These are phyloP conservation scores for Entrophospora sp. DNA, from an alignment of 192 early-diverging fungal species.

Conservation along the genomic window DNA sequence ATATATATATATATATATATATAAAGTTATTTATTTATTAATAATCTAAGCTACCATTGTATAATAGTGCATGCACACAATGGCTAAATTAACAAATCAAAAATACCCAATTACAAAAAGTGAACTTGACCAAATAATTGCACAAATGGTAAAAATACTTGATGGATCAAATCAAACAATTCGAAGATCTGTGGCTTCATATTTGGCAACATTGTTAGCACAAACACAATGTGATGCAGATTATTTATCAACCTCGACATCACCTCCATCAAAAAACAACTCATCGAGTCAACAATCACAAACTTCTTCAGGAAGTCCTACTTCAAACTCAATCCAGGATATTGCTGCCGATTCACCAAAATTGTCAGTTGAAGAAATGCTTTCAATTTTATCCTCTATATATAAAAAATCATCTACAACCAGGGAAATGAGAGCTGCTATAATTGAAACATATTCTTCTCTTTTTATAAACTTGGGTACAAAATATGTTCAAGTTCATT, in stretches of 20 bases:
- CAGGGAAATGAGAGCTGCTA: slow-evolving; percentile 63
- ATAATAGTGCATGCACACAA: slow-evolving; percentile 4
- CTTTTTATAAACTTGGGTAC: slow-evolving; percentile 65
- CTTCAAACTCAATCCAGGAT: background rate
- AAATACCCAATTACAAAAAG: slow-evolving; percentile 37
- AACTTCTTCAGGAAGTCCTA: background rate
- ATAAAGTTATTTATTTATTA: background rate
- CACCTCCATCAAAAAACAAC: background rate
- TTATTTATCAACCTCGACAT: background rate
- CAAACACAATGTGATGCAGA: slow-evolving; percentile 1
- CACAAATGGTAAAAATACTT: slow-evolving; percentile 30
- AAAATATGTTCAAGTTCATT: slow-evolving; percentile 64
- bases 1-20: background rate
- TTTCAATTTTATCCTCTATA: slow-evolving; percentile 51
- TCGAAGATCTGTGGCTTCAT: slow-evolving; percentile 27
- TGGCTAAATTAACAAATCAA: slow-evolving; percentile 7
- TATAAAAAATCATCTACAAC: slow-evolving; percentile 55
- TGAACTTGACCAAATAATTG: slow-evolving; percentile 26
- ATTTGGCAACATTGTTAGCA: slow-evolving; percentile 29
- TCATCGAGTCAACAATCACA: too few relatives aligned
- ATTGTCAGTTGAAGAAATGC: slow-evolving; percentile 57
- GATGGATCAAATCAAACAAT: slow-evolving; percentile 33
- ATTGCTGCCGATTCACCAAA: background rate
- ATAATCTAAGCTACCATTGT: background rate
- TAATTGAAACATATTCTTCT: slow-evolving; percentile 71